phyloP scores from a whole-genome alignment of 192 early-diverging fungal genomes.

The Dimargaris verticillata region DNA sequence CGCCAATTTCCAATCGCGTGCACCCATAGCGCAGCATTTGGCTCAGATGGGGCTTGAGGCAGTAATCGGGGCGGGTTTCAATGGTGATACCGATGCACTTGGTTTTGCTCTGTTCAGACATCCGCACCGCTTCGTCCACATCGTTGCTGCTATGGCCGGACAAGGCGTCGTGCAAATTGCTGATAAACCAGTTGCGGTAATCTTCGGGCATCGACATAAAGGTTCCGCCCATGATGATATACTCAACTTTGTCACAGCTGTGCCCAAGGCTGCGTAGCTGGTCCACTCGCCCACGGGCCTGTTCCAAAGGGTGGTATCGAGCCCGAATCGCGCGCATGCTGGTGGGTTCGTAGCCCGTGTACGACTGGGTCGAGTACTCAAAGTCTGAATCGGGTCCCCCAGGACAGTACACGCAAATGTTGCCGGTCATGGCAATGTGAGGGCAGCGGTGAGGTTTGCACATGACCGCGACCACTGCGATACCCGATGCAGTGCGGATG shows the following conservation, averaged over 20 bases:
- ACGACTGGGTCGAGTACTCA: slow-evolving; percentile 99
- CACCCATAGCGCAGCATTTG: slow-evolving; percentile 99
- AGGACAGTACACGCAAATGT: slow-evolving; percentile 97
- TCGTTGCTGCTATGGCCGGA: slow-evolving; percentile 79
- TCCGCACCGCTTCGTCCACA: slow-evolving; percentile 93
- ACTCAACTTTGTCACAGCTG: slow-evolving; percentile 95
- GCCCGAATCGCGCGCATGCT: slow-evolving; percentile 97
- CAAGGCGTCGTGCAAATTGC: slow-evolving; percentile 88
- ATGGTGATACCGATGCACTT: slow-evolving; percentile 99
- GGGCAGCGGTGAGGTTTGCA: slow-evolving; percentile 95
- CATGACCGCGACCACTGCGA: slow-evolving; percentile 87
- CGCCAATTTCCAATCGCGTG: slow-evolving; percentile 94
- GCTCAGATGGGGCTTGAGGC: slow-evolving; percentile 90
- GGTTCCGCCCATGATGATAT: slow-evolving; percentile 98
- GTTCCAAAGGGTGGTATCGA: slow-evolving; percentile 95
- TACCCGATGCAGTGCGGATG: slow-evolving; percentile 67
- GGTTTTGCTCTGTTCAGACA: slow-evolving; percentile 88
- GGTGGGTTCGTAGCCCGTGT: slow-evolving; percentile 98
- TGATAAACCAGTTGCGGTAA: slow-evolving; percentile 96
- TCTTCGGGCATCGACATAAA: slow-evolving; percentile 95
- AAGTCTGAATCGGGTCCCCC: slow-evolving; percentile 99
- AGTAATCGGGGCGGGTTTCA: slow-evolving; percentile 96
- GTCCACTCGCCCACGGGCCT: slow-evolving; percentile 82
- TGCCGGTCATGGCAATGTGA: slow-evolving; percentile 98
- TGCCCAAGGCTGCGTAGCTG: slow-evolving; percentile 88